Base-by-base conservation (phyloP, 768 basidiomycete species). In the Clathrus columnatus region DNA sequence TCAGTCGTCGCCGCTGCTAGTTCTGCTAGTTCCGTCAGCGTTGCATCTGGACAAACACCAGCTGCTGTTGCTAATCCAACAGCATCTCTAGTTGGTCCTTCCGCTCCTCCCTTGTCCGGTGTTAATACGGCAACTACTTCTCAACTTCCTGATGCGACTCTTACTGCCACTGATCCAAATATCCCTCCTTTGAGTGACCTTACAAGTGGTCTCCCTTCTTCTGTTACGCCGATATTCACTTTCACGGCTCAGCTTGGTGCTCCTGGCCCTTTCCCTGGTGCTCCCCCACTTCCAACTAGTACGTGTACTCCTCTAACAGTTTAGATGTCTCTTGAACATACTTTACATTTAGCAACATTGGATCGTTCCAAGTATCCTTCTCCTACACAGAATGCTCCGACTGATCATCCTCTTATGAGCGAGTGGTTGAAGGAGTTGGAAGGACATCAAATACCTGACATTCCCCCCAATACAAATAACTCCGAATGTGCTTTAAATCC, bases 391-490 rank as follows among this genome's bases (percentile, higher is more conserved):
- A 51, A 57, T 1, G 60, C 57, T 21, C 28, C 61, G 43, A 52
- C 54, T 78, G 82, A 76, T 66, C 80, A 82, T 7, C 62, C 71
- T 1, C 77, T 89, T 57, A 87, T 92, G n/a, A 59, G 75, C 30
- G 63, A 73, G 57, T 92, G 90, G 90, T 70, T 91, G 79, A 73
- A 79, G 62, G 86, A 91, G 63, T 74, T 93, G 23, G 73, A 87
- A 23, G 84, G 86, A 1, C 74, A 73, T 56, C 51, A 82, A 58
- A 86, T 92, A 57, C 91, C 91, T 1, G 61, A 81, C 57, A 61
- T 86, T 21, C n/a, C 65, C 7, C 79, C 80, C 4, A 91, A 86
- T 0, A 63, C 62, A 2, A 81, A 55, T 21, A 8, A 88, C 57
- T 86, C 86, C n/a, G 77, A 82, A 1, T 93, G 91, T 66, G 70